Base-by-base conservation (phyloP, 176 grass and related monocot species). In the Hsuehochloa calcarea region DNA sequence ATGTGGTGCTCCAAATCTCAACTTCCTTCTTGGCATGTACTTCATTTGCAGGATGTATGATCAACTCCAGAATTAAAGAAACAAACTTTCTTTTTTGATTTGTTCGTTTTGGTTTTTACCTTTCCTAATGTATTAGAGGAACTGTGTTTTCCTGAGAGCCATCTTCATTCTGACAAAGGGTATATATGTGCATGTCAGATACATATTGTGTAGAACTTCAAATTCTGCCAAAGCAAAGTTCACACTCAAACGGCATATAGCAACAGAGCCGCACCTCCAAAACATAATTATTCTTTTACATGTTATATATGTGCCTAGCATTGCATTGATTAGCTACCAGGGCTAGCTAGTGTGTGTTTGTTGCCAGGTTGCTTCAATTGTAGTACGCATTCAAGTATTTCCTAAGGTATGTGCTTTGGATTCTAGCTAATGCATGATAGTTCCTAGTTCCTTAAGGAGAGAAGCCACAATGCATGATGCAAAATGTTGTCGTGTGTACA, bases 401-500 rank as follows among this genome's bases (percentile, higher is more conserved):
- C 34, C 34, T 2, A 19, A 68, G 46, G 13, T 8, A 68, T 39
- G 51, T 70, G 22, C 4, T 56, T 14, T 27, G 16, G 40, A 26
- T 15, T 66, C 43, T n/a, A 38, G 64, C 72, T 19, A 56, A 75
- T 38, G 49, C 44, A 12, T 44, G 43, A 44, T 11, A 44, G 10
- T 76, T 56, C 34, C 10, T 76, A 40, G 66, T 39, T 58, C 27
- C 4, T 43, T 16, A 52, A 34, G 10, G 34, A 78, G 62, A 85
- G 47, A 27, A 39, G 12, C 38, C 47, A 27, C 60, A 55, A 27
- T 34, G 34, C 55, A 6, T 0, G 9, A 22, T 11, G 26, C 31
- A 47, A 68, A 73, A 47, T 41, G 17, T 15, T 29, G 3, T n/a
- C 4, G 45, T 86, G 47, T 83, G 80, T 83, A 79, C 38, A 83